Evolutionary conservation across 495 filamentous ascomycete genomes (phyloP), one percentile per base, ranked within the genome.

Genomic region (Penicillium salamii): DNA sequence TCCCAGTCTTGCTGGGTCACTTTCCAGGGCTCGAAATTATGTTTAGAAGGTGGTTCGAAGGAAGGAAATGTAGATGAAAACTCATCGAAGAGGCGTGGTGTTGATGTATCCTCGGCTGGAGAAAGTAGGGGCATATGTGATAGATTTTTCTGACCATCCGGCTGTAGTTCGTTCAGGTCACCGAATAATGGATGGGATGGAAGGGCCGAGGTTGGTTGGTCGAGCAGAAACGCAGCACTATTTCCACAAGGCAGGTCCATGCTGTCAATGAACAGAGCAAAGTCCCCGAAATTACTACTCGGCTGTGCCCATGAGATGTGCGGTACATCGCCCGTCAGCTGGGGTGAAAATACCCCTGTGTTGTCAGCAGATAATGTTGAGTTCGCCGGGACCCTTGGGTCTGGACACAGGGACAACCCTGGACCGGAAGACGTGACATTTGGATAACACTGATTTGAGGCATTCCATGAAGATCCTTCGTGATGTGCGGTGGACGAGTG

Each of bases 41-140:
- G 4, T 28, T 35, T 20, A 23, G 8, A 36, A 44, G 21, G 20
- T 11, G 17, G 42, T 11, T 43, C 48, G 34, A 55, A 42, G 11
- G 41, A 47, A 6, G 41, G 42, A 12, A 54, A 32, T 38, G 52
- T 50, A 7, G 46, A 54, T n/a, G 52, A 37, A 20, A 54, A 48
- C 38, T 58, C 60, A 54, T 54, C 52, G 21, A 50, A 45, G 33
- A 47, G 32, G 7, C 29, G 57, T 24, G 53, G 24, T 19, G 28
- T 35, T 14, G 41, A 45, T 48, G 53, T 7, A 28, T 23, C 13
- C 2, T 1, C 26, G 31, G 46, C 7, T 41, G n/a, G 39, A 57
- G 4, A 4, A 8, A 26, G 23, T 26, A 8, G 23, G 8, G 23
- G 4, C 4, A 26, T 26, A 3, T 26, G 4, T 26, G 23, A 8